Base-by-base conservation (phyloP, 2,329 filamentous ascomycete species). In the Incumbomyces delicatus region DNA sequence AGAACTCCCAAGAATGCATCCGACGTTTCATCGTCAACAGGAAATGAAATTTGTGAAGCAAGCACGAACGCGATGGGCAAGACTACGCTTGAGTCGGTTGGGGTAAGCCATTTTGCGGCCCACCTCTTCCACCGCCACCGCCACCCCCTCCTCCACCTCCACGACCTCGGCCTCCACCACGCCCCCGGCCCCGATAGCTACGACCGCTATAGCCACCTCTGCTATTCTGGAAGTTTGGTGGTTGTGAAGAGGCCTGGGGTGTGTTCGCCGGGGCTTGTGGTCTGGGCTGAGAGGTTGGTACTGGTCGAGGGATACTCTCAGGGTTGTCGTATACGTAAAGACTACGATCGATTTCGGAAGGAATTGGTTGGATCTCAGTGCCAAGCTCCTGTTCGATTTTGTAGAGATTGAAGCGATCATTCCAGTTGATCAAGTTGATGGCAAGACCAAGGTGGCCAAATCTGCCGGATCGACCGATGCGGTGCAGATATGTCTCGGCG, bases 351-450 rank as follows among this genome's bases (percentile, higher is more conserved):
- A 98, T 98, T 57, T 80, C 84, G 44, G 81, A 77, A 14, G 92
- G 92, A 60, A 98, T 98, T n/a, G 92, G 83, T 62, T 92, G 86
- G 51, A 98, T 98, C 68, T 98, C 92, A 6, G 92, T 98, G 44
- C 92, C 92, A 34, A 98, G 75, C 61, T 98, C 92, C 58, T 94
- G 85, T 67, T 98, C 92, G 58, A 98, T 98, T 65, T 94, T 94
- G 74, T 98, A 98, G 16, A 98, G 77, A 66, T 96, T 98, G 76
- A 95, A 96, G 22, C 92, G 82, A 65, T 98, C 92, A 48, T 98
- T 92, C 92, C 92, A 98, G 67, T 94, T 96, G 75, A 98, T 98
- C 64, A 98, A 74, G 69, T 98, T 98, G 64, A 98, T 98, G 54
- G 94, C 94, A 57, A 98, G 74, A 77, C 92, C 92, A 61, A 96